Evolutionary conservation across 1,284 basidiomycete species (phyloP), one percentile per base, ranked within the genome.

Genomic region (Naganishia liquefaciens): DNA sequence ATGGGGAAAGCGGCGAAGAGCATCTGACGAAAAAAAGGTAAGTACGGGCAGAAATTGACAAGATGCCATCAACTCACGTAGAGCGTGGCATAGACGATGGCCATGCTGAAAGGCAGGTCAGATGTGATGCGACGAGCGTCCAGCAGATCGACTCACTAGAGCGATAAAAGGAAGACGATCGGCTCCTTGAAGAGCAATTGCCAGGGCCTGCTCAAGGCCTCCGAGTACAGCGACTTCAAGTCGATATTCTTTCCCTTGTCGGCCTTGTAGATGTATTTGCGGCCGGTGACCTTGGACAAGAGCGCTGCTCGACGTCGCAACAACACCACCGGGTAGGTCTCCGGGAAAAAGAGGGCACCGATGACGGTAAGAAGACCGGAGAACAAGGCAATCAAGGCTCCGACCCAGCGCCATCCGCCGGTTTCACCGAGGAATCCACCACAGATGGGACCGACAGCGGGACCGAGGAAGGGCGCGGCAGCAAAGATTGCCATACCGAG

Each of bases 381-480:
- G 71, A 82, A 80, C 65, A 81, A 77, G 70, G 86, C 82, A 79
- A 89, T 84, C 63, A 88, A 78, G 81, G 86, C 87, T 74, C 87
- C 87, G 63, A 86, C 85, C 80, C 81, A 82, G 61, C 81, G 70
- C 81, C 81, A 82, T 0, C 76, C 77, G 7, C 62, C 64, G 28
- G 70, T 70, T 39, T 75, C 68, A 42, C 75, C 75, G 46, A 82
- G 74, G 73, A 78, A 79, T n/a, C 77, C 78, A 28, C 79, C 76
- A 19, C 44, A 72, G 47, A 80, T 74, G 3, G 78, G 78, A 4
- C 77, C 79, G 23, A 79, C 70, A 11, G 79, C 76, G 0, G 81
- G 81, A 17, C 87, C 87, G 40, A 86, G 79, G 71, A 87, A 87
- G 10, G 87, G 85, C 27, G 85, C 84, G 3, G 82, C 82, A 2